Evolutionary conservation across 176 grass and related monocot species (phyloP), one percentile per base, ranked within the genome.

Genomic region (Zoysia pacifica): DNA sequence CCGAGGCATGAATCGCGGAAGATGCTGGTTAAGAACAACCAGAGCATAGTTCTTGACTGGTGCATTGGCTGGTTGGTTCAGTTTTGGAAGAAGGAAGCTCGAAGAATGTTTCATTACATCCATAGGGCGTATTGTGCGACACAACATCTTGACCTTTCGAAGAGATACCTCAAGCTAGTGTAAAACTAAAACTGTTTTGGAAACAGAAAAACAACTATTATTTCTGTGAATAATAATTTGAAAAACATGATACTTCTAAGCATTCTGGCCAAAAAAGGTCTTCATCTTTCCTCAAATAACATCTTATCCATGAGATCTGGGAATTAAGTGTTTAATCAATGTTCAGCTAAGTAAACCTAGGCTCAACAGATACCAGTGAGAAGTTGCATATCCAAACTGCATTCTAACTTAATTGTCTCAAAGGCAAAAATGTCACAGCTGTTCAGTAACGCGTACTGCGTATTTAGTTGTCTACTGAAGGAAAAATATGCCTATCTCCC

Each of bases 1-100:
- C 40, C 69, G 91, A 69, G 91, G 88, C 56, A 73, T 79, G 79
- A 86, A 90, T 59, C 83, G 79, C 19, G 91, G 91, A 80, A 93
- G 85, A 13, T 88, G 79, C 58, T 93, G 91, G 82, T 93, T 93
- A 76, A 93, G 91, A 64, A 93, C 91, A 67, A 93, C 91, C 54
- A 93, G 69, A 81, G 79, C 79, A 73, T 86, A 83, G 16, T 69
- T 93, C 81, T 79, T 83, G 74, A 64, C 68, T 75, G 76, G 72
- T 63, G 49, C 12, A 3, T 77, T 76, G 50, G 82, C 69, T 70
- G 91, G 28, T 63, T 69, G 72, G 69, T 49, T 48, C 63, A 86
- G 43, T 75, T 80, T 81, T 37, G 85, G 88, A 73, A 93, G 85
- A 54, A 93, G 91, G 72, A 93, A 93, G 16, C 28, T 88, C 10